Conservation (phyloP, 169 alveolate species). For the Plasmodium gaboni region DNA sequence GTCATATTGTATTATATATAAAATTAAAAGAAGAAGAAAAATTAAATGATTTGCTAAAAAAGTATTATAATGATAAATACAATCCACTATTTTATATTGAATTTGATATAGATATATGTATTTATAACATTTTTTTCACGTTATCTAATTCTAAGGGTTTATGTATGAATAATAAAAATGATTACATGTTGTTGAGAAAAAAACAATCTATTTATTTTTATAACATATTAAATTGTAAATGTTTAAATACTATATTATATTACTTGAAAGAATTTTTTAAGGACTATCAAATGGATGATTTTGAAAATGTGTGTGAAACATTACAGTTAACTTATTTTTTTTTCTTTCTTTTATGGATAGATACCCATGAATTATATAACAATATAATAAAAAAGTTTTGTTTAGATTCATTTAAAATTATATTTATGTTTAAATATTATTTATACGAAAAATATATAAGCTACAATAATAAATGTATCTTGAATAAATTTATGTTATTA, state of each 20-base stretch:
- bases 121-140: slow-evolving; percentile 75
- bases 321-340: slow-evolving; percentile 49
- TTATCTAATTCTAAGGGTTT: slow-evolving; percentile 61
- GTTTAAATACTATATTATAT: slow-evolving; percentile 43
- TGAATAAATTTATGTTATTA: slow-evolving; percentile 41
- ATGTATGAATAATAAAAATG: slow-evolving; percentile 38
- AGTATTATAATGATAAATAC: slow-evolving; percentile 78
- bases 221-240: slow-evolving; percentile 70
- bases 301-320: slow-evolving; percentile 66
- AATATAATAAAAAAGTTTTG: slow-evolving; percentile 15
- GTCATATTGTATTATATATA: slow-evolving; percentile 23
- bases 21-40: slow-evolving; percentile 75
- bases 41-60: slow-evolving; percentile 76
- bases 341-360: slow-evolving; percentile 55
- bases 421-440: slow-evolving; percentile 50
- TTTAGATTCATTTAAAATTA: slow-evolving; percentile 46
- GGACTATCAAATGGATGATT: slow-evolving; percentile 43
- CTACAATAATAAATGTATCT: slow-evolving; percentile 16
- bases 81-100: slow-evolving; percentile 77
- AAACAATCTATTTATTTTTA: slow-evolving; percentile 67
- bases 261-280: slow-evolving; percentile 72
- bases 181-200: not conserved
- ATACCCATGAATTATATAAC: slow-evolving; percentile 12
- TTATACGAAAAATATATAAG: slow-evolving; percentile 55
- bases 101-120: slow-evolving; percentile 77